Conservation (phyloP, 805 yeast genomes). For the Zygoascus tannicola region DNA sequence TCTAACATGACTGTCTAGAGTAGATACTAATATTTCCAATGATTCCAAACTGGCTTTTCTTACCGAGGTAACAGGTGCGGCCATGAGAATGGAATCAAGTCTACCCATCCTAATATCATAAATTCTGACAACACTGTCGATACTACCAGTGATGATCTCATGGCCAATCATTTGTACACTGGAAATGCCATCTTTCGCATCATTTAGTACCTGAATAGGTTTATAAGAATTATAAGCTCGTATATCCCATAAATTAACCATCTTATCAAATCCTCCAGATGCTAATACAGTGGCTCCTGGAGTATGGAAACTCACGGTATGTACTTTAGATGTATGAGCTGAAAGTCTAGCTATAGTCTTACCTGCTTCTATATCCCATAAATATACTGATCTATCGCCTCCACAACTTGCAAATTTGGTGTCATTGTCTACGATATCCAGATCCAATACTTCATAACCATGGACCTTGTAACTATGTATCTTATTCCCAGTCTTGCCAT, state of each 20-base stretch:
- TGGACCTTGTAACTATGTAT: slow-evolving; percentile 20
- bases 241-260: slow-evolving; percentile 28
- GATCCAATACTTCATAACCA: slow-evolving; percentile 25
- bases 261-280: slow-evolving; percentile 25
- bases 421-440: slow-evolving; percentile 21
- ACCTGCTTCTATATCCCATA: slow-evolving; percentile 27
- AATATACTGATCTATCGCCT: slow-evolving; percentile 23
- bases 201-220: slow-evolving; percentile 31
- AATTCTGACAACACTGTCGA: slow-evolving; percentile 25
- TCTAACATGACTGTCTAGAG: slow-evolving; percentile 22
- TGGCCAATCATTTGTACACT: slow-evolving; percentile 15
- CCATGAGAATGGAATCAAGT: slow-evolving; percentile 19
- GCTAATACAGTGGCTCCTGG: slow-evolving; percentile 22
- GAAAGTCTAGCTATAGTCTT: slow-evolving; percentile 17
- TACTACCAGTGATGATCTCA: slow-evolving; percentile 24
- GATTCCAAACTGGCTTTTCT: not conserved
- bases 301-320: slow-evolving; percentile 20
- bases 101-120: slow-evolving; percentile 27
- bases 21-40: slow-evolving; percentile 17
- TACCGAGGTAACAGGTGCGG: slow-evolving; percentile 23
- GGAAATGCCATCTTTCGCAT: slow-evolving; percentile 28
- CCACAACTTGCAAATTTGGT: slow-evolving; percentile 27
- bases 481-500: slow-evolving; percentile 16
- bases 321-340: slow-evolving; percentile 23
- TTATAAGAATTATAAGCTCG: slow-evolving; percentile 13